Base-by-base conservation (phyloP, 2,329 filamentous ascomycete genomes). In the Epicoccum sorghinum region DNA sequence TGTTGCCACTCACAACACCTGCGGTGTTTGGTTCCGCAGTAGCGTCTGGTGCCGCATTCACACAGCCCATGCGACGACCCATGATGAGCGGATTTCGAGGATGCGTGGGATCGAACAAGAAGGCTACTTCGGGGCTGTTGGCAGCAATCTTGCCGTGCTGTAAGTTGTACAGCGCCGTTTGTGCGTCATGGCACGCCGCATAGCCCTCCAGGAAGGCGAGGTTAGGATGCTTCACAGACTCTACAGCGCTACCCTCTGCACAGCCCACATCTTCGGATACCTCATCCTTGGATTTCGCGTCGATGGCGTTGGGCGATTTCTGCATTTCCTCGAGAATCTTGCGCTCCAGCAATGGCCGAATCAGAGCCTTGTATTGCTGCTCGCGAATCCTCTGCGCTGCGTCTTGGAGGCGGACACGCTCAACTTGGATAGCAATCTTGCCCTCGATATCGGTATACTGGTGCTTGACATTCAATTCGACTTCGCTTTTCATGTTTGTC, bases 171-270 rank as follows among this genome's bases (percentile, higher is more conserved):
- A 69, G 14, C 0, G 52, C 32, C 0, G 44, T 29, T 24, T 60
- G 56, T 4, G 59, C 35, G 10, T 44, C 47, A 18, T 55, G 52
- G 23, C 61, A 66, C 2, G 55, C 55, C 2, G 44, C 37, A 10
- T 69, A 71, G 0, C 69, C 69, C 7, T 66, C 44, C 2, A 65
- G 27, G 18, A 64, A 70, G 0, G 45, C 53, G 0, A 27, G 32
- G 14, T 59, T 30, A 2, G 29, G 35, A 7, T 36, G 8, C 55
- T 38, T 18, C 7, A 50, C 27, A 23, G 27, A 12, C 8, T 47
- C 47, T 22, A 39, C 49, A 2, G 57, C 52, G 0, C 65, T 61
- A 3, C 59, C 47, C 5, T 60, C 53, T 14, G 61, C 66, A 29
- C 27, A 9, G 27, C 27, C 6, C 6, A 7, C 6, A 1, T 9